phyloP scores from a whole-genome alignment of 2,329 filamentous ascomycete genomes.

The Xylaria sp. region DNA sequence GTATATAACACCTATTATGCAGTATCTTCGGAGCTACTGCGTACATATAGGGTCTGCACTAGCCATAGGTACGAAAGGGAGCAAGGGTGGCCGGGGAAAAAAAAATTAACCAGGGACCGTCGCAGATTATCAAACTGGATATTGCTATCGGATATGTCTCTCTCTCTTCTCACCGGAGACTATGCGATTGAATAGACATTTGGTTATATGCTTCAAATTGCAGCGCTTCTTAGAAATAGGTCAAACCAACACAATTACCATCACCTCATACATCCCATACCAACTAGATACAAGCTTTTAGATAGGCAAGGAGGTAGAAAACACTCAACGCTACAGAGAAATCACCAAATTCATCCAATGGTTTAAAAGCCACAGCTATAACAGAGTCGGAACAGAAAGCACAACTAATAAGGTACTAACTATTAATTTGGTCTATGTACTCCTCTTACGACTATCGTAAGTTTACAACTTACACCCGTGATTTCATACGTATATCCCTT shows the following conservation, averaged over 20 bases:
- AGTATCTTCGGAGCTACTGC: conserved; percentile 7
- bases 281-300: not conserved
- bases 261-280: no score
- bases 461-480: not conserved
- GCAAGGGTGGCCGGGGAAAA: conserved; percentile 10
- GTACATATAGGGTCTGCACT: no score
- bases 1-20: not conserved
- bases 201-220: not conserved
- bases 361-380: not conserved
- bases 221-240: not conserved
- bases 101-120: conserved; percentile 8
- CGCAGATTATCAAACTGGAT: conserved; percentile 1
- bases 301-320: not conserved
- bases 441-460: not conserved
- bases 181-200: not conserved
- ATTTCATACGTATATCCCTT: not conserved
- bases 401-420: no score
- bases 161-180: no score
- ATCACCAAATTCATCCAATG: no score
- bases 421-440: no score
- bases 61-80: not conserved
- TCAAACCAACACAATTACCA: not conserved
- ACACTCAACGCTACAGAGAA: not conserved
- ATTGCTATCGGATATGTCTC: not conserved
- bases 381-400: not conserved